These are phyloP conservation scores for Magnolia officinalis DNA, from an alignment of 164 flowering plant genomes.

Conservation along the genomic window DNA sequence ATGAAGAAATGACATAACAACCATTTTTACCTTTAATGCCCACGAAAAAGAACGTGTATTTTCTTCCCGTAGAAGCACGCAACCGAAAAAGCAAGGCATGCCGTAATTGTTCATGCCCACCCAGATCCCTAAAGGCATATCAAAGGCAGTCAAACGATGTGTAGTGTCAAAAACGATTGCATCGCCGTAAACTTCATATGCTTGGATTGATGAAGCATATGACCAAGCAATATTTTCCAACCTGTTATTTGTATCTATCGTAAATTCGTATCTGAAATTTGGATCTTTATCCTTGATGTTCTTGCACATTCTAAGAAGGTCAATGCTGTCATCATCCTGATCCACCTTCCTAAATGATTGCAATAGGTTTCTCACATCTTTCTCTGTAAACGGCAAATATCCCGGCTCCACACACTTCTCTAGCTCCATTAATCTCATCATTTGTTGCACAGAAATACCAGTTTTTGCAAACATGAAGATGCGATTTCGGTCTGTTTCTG, in stretches of 20 bases:
- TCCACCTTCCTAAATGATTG: constrained; percentile 74
- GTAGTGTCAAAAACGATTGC: constrained; percentile 92
- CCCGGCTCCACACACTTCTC: constrained; percentile 96
- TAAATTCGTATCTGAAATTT: constrained; percentile 64
- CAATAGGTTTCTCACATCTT: constrained; percentile 85
- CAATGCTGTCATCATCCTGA: constrained; percentile 73
- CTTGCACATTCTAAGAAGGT: constrained; percentile 77
- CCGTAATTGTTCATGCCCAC: constrained; percentile 93
- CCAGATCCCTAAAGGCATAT: constrained; percentile 96
- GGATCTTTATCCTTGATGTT: constrained; percentile 77
- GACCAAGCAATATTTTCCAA: constrained; percentile 95
- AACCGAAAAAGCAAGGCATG: constrained; percentile 93
- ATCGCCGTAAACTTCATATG: constrained; percentile 84
- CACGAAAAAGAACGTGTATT: constrained; percentile 63
- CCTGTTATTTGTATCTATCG: constrained; percentile 56
- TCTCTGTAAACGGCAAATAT: constrained; percentile 87
- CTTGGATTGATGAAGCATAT: constrained; percentile 71
- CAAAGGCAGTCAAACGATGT: constrained; percentile 80
- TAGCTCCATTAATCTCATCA: constrained; percentile 93
- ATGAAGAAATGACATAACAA: background rate
- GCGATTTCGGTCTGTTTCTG: constrained; percentile 71
- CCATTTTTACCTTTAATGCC: constrained; percentile 75
- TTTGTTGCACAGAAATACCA: constrained; percentile 91
- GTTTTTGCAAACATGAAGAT: constrained; percentile 90
- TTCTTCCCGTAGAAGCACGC: constrained; percentile 80